Evolutionary conservation across 2,329 filamentous ascomycete species (phyloP).

Genomic region (Sclerotiophoma versabilis): DNA sequence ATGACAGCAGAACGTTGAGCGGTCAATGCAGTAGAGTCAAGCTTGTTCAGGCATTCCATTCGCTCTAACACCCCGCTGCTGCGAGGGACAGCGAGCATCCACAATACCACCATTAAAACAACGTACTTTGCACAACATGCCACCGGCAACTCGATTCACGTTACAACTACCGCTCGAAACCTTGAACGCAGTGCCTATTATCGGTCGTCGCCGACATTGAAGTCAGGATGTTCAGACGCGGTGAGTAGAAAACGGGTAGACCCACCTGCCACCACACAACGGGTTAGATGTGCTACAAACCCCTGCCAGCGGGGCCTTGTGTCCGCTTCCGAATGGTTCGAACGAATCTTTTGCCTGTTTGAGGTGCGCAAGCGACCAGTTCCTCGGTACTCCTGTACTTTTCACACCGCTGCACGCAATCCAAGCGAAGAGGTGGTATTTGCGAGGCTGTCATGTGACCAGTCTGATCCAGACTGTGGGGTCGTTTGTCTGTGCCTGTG

Average conservation of each 20-base stretch:
- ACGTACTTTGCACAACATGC: slow-evolving; percentile 21
- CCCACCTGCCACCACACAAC: slow-evolving; percentile 21
- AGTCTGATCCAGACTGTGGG: slow-evolving; percentile 15
- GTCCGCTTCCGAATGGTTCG: slow-evolving; percentile 25
- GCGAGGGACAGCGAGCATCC: slow-evolving; percentile 9
- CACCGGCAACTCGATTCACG: slow-evolving; percentile 9
- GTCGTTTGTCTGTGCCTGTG: slow-evolving; percentile 6
- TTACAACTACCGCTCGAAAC: slow-evolving; percentile 1
- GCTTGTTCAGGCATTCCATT: slow-evolving; percentile 11
- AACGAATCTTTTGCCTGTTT: slow-evolving; percentile 25
- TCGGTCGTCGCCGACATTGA: slow-evolving; percentile 14
- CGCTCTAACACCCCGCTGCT: slow-evolving; percentile 14
- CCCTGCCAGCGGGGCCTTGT: slow-evolving; percentile 20
- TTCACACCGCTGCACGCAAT: slow-evolving; percentile 34
- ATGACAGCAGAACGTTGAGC: background rate
- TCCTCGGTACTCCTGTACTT: slow-evolving; percentile 23
- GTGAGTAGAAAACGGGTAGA: slow-evolving; percentile 30
- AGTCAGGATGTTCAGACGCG: slow-evolving; percentile 23
- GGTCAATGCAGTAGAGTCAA: background rate
- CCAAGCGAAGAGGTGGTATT: slow-evolving; percentile 13
- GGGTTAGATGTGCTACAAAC: slow-evolving; percentile 21
- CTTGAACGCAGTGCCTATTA: background rate
- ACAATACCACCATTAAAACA: slow-evolving; percentile 11
- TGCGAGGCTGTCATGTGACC: slow-evolving; percentile 30
- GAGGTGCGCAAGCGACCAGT: slow-evolving; percentile 19